Evolutionary conservation across 1,284 basidiomycete genomes (phyloP), one percentile per base, ranked within the genome.

Genomic region (Ustilago lituana): DNA sequence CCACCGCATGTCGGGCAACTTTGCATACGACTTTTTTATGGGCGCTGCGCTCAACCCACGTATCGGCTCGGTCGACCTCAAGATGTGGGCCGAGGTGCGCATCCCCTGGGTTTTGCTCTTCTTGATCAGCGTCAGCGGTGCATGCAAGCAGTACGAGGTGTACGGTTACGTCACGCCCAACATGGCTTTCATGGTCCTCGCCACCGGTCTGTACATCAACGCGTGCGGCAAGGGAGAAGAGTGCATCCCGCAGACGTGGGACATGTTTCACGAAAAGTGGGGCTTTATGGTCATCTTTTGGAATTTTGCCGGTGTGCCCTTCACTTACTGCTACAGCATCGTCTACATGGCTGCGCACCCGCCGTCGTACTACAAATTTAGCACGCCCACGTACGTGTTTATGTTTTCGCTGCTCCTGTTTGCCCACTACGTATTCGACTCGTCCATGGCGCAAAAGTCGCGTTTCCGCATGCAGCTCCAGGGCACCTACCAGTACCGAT

Each of bases 41-140:
- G 96, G 96, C 43, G 93, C 94, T 33, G 87, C 87, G 51, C 86
- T 99, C 68, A 98, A 98, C 85, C 96, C 96, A 12, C 89, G 95
- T 59, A 87, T 98, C 68, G 93, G 94, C n/a, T 86, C 87, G 31
- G 87, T 98, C 74, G 95, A 98, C 84, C 85, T 98, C 80, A 98
- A 98, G 86, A 98, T 99, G 94, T 98, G 94, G 82, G 93, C 93
- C 23, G 95, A 98, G 83, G 95, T 99, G 57, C 89, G 96, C 48
- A 92, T 99, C 74, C 94, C 94, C 7, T 98, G 96, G 95, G 90
- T 96, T 19, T 88, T 98, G 55, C 89, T 96, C 15, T 97, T 98
- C 86, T 89, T 95, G 83, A 87, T 98, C 77, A 87, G 93, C 8
- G 88, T 98, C 38, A 94, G 91, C 33, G 95, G 94, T 54, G 91